Percentiles rank a stretch among this genome's conserved stretches.
These are phyloP conservation scores for Purpureocillium lavendulum DNA, from an alignment of 2,329 filamentous ascomycete species.

Conservation along the genomic window DNA sequence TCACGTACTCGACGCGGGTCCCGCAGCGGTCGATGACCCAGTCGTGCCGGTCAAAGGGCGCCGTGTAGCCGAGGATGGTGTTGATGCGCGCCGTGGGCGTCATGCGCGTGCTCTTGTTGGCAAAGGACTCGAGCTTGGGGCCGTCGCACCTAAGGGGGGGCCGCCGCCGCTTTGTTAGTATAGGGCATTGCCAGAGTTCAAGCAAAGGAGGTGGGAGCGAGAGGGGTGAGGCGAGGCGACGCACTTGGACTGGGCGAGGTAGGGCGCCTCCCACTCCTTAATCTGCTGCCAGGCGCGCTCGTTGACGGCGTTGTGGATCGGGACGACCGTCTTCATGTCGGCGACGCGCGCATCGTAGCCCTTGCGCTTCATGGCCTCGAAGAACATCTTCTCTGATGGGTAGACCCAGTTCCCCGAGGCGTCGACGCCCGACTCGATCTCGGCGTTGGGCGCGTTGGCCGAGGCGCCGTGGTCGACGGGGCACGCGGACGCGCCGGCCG, in stretches of 20 bases:
- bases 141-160: constrained; percentile 49
- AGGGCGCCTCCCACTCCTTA: constrained; percentile 74
- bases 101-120: constrained; percentile 59
- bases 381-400: constrained; percentile 95
- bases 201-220: constrained; percentile 5
- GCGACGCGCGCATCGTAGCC: constrained; percentile 60
- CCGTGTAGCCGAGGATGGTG: constrained; percentile 75
- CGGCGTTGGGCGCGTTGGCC: constrained; percentile 70
- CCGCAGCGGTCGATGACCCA: constrained; percentile 95
- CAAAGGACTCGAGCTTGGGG: constrained; percentile 76
- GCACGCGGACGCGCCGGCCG: constrained; percentile 20
- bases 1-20: constrained; percentile 82
- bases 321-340: constrained; percentile 88
- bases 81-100: constrained; percentile 80
- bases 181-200: no score
- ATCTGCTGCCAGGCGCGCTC: constrained; percentile 95
- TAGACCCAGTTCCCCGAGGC: constrained; percentile 90
- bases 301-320: constrained; percentile 97
- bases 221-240: constrained; percentile 10
- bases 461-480: constrained; percentile 31
- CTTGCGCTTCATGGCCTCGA: constrained; percentile 92
- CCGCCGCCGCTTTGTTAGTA: no score
- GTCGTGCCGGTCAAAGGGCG: constrained; percentile 92
- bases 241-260: constrained; percentile 47
- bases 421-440: constrained; percentile 68